Percentiles rank a stretch among this genome's conserved stretches.
These are phyloP conservation scores for Tricholoma saponaceum DNA, from an alignment of 768 basidiomycete genomes.

Conservation along the genomic window DNA sequence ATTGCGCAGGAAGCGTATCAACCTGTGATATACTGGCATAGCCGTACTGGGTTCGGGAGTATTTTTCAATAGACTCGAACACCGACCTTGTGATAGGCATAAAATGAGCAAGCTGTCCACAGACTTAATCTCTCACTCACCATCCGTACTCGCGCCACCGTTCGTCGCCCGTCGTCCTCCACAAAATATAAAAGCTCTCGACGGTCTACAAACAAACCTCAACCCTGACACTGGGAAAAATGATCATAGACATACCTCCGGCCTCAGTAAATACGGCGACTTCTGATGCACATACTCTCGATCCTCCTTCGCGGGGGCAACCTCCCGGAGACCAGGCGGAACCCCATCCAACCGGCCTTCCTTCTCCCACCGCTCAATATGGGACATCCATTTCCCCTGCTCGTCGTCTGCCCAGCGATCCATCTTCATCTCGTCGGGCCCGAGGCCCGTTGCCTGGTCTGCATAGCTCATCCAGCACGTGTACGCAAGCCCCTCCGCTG, in stretches of 20 bases:
- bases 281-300: slow-evolving; percentile 37
- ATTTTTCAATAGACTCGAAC: slow-evolving; percentile 45
- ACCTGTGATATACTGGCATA: slow-evolving; percentile 42
- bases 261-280: slow-evolving; percentile 37
- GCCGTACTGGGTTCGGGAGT: slow-evolving; percentile 39
- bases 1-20: slow-evolving; percentile 23
- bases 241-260: slow-evolving; percentile 38
- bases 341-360: slow-evolving; percentile 27
- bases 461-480: slow-evolving; percentile 62
- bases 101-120: background rate
- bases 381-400: slow-evolving; percentile 35
- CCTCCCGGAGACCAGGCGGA: slow-evolving; percentile 30
- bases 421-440: slow-evolving; percentile 52
- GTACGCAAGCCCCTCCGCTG: slow-evolving; percentile 57
- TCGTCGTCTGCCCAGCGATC: slow-evolving; percentile 8
- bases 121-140: slow-evolving; percentile 13
- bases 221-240: background rate
- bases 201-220: slow-evolving; percentile 31
- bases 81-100: slow-evolving; percentile 24
- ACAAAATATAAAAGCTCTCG: slow-evolving; percentile 52
- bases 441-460: slow-evolving; percentile 58
- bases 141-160: slow-evolving; percentile 53
- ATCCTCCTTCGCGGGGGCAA: slow-evolving; percentile 15
- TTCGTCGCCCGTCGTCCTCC: slow-evolving; percentile 45
- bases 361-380: slow-evolving; percentile 39